Conservation (phyloP, 768 basidiomycete genomes). For the Xerocomus brunneocitrinus region DNA sequence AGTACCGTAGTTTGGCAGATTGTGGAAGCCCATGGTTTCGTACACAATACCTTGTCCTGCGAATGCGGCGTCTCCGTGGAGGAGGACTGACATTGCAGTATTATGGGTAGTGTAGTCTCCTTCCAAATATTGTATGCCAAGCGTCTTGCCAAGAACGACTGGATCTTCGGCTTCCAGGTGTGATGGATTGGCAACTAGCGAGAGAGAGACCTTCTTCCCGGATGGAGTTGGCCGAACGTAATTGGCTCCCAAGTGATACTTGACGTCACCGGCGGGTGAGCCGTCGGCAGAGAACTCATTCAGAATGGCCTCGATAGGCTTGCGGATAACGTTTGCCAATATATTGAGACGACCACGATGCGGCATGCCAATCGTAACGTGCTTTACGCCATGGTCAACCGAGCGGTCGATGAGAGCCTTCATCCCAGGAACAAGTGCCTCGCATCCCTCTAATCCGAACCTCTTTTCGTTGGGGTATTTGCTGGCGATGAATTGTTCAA, state of each 20-base stretch:
- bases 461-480: conserved; percentile 99
- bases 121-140: conserved; percentile 93
- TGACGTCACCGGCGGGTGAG: conserved; percentile 93
- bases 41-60: conserved; percentile 98
- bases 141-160: conserved; percentile 98
- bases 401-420: conserved; percentile 99
- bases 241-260: conserved; percentile 98
- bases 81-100: conserved; percentile 90
- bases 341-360: conserved; percentile 99
- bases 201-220: conserved; percentile 95
- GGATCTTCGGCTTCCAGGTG: conserved; percentile 97
- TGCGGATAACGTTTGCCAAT: conserved; percentile 96
- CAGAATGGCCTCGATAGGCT: conserved; percentile 95
- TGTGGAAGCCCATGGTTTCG: conserved; percentile 98
- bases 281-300: conserved; percentile 88
- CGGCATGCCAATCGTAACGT: conserved; percentile 98
- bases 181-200: conserved; percentile 97
- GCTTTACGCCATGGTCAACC: conserved; percentile 92
- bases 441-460: conserved; percentile 97
- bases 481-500: conserved; percentile 97
- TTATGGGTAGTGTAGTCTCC: conserved; percentile 73
- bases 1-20: conserved; percentile 91
- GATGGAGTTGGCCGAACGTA: conserved; percentile 97
- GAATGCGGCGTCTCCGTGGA: conserved; percentile 98
- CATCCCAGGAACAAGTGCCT: conserved; percentile 97